Evolutionary conservation across 495 filamentous ascomycete species (phyloP).

Genomic region (Neurospora sp.): DNA sequence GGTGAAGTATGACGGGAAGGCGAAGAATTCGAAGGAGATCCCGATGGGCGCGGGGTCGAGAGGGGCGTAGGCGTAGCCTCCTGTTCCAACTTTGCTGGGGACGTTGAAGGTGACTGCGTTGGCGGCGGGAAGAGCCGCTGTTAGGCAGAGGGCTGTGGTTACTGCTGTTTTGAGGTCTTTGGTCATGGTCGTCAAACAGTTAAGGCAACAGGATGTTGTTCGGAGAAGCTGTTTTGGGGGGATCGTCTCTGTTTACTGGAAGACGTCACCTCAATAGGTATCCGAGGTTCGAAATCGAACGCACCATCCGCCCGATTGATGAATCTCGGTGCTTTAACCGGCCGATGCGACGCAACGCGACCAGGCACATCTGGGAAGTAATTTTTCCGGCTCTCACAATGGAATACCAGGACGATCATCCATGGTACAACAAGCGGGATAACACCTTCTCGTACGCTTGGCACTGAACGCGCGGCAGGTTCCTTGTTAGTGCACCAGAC

Average conservation of each 20-base stretch:
- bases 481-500: not conserved
- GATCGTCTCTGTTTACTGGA: not conserved
- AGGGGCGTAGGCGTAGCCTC: slow-evolving; percentile 22
- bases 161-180: not conserved
- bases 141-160: slow-evolving; percentile 1
- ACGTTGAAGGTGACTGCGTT: slow-evolving; percentile 25
- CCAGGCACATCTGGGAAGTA: not conserved
- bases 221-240: fast-evolving
- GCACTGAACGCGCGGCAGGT: not conserved
- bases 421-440: not conserved
- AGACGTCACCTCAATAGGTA: not conserved
- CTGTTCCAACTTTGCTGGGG: slow-evolving; percentile 20
- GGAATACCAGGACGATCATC: not conserved
- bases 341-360: slow-evolving; percentile 9
- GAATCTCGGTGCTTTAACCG: slow-evolving; percentile 5
- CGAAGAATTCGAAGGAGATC: slow-evolving; percentile 52
- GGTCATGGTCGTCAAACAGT: not conserved
- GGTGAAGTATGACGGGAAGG: slow-evolving; percentile 48
- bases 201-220: not conserved
- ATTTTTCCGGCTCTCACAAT: slow-evolving; percentile 6
- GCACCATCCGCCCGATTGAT: not conserved
- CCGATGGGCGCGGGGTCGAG: slow-evolving; percentile 42
- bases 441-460: not conserved
- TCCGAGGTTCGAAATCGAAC: not conserved
- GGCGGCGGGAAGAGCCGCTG: slow-evolving; percentile 7